Percentiles rank a stretch among this genome's conserved stretches.
phyloP scores from a whole-genome alignment of 2,329 filamentous ascomycete species.

The Periconia digitata region DNA sequence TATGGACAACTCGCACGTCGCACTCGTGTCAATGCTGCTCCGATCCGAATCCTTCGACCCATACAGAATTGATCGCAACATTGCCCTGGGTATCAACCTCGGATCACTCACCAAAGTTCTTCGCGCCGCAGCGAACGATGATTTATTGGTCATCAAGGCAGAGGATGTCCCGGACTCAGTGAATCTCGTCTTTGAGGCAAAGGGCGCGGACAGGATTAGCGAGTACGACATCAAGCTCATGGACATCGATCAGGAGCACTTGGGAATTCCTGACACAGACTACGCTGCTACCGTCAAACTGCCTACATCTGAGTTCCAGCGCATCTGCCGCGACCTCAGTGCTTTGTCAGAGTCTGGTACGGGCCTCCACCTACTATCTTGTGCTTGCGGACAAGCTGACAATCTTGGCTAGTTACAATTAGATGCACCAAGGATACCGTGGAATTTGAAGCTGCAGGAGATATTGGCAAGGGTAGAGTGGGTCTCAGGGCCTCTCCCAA shows the following conservation, averaged over 20 bases:
- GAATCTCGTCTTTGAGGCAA: conserved; percentile 93
- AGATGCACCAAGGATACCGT: conserved; percentile 96
- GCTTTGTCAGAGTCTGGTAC: conserved; percentile 93
- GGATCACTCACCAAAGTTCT: conserved; percentile 96
- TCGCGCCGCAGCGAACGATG: conserved; percentile 89
- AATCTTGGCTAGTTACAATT: conserved; percentile 72
- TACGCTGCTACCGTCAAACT: conserved; percentile 90
- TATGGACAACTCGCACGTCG: conserved; percentile 99
- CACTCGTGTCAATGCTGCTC: conserved; percentile 98
- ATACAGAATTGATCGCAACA: conserved; percentile 98
- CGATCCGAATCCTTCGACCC: conserved; percentile 92
- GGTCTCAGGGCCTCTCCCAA: conserved; percentile 86
- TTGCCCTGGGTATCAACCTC: conserved; percentile 96
- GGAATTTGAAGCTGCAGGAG: conserved; percentile 89
- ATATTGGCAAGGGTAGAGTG: conserved; percentile 94
- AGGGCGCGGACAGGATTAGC: conserved; percentile 84
- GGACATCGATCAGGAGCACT: conserved; percentile 99
- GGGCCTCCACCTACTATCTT: conserved; percentile 32
- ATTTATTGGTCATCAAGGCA: conserved; percentile 94
- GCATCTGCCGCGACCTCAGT: conserved; percentile 90
- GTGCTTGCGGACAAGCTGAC: conserved; percentile 21
- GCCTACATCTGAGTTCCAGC: conserved; percentile 87
- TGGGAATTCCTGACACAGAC: conserved; percentile 98
- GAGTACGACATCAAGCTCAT: conserved; percentile 99
- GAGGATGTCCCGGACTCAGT: conserved; percentile 95